Evolutionary conservation across 805 yeast genomes (phyloP).

Genomic region (Phaffomyces opuntiae): DNA sequence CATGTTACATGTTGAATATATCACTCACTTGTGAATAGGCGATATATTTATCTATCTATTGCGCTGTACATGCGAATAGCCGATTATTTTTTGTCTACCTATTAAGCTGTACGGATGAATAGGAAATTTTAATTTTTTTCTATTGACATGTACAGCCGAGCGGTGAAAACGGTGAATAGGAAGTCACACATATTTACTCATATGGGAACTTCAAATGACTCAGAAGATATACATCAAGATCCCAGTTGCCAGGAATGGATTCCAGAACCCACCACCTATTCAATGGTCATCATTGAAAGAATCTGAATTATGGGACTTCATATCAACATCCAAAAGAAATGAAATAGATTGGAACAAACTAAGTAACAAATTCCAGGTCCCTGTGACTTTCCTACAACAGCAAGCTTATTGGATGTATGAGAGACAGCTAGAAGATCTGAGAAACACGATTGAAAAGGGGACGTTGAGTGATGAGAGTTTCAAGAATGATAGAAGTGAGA

Average conservation of each 20-base stretch:
- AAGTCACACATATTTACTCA: background rate
- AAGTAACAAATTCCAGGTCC: conserved; percentile 13
- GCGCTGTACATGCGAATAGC: too few species aligned
- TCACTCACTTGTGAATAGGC: too few species aligned
- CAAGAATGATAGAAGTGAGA: conserved; percentile 3
- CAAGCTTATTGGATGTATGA: conserved; percentile 25
- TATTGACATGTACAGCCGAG: too few species aligned
- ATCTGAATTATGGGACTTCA: conserved; percentile 18
- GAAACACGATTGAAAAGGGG: conserved; percentile 16
- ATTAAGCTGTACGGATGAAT: too few species aligned
- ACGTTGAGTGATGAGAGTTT: conserved; percentile 6
- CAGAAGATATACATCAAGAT: conserved; percentile 20
- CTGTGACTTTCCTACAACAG: conserved; percentile 21
- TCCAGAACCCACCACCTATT: conserved; percentile 20
- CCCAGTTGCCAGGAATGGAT: conserved; percentile 21
- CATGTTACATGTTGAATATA: too few species aligned
- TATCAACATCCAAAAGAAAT: conserved; percentile 20
- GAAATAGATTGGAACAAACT: conserved; percentile 19
- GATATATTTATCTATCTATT: too few species aligned
- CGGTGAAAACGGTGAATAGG: too few species aligned
- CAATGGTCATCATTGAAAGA: conserved; percentile 21
- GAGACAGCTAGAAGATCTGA: conserved; percentile 21
- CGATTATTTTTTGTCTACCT: too few species aligned
- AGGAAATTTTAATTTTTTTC: too few species aligned
- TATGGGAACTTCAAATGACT: background rate